A percentile compares a stretch with the other conserved stretches of the same genome.
Evolutionary conservation across 2,329 filamentous ascomycete genomes (phyloP).

Genomic region (Ceratocystis lukuohia): DNA sequence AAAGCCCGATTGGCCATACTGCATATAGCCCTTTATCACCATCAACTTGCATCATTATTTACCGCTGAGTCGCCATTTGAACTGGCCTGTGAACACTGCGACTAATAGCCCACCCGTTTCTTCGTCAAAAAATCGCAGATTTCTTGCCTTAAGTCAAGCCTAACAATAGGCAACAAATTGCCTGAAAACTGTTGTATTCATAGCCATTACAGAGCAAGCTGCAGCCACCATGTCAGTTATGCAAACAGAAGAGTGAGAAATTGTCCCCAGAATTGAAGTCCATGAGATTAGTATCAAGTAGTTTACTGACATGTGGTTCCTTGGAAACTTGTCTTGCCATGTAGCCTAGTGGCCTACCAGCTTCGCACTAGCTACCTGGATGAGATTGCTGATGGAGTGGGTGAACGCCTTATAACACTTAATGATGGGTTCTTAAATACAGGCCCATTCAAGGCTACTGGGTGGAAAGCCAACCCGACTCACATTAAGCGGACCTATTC

Average conservation of each 20-base stretch:
- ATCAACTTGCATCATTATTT: too few relatives aligned
- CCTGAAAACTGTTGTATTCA: neutral
- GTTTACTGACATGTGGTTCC: neutral
- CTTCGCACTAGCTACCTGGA: conserved; percentile 68
- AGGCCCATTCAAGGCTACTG: conserved; percentile 67
- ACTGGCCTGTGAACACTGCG: too few relatives aligned
- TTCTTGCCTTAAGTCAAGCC: too few relatives aligned
- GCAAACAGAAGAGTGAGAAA: conserved; percentile 19
- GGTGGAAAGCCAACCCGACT: conserved; percentile 61
- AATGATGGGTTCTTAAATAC: conserved; percentile 69
- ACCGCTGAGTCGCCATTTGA: too few relatives aligned
- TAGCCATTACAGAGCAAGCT: conserved; percentile 21
- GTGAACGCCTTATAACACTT: conserved; percentile 69
- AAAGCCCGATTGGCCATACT: too few relatives aligned
- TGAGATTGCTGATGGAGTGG: conserved; percentile 69
- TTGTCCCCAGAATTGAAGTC: neutral
- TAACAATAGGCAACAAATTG: neutral
- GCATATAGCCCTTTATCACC: too few relatives aligned
- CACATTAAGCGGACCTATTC: conserved; percentile 75
- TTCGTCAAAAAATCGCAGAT: too few relatives aligned
- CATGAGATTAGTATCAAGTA: neutral
- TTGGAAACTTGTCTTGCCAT: neutral
- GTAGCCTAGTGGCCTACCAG: conserved; percentile 68
- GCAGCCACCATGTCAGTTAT: conserved; percentile 15
- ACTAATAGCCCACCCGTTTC: too few relatives aligned